Conservation (phyloP, 1,284 basidiomycete species). For the Apiotrichum domesticum region DNA sequence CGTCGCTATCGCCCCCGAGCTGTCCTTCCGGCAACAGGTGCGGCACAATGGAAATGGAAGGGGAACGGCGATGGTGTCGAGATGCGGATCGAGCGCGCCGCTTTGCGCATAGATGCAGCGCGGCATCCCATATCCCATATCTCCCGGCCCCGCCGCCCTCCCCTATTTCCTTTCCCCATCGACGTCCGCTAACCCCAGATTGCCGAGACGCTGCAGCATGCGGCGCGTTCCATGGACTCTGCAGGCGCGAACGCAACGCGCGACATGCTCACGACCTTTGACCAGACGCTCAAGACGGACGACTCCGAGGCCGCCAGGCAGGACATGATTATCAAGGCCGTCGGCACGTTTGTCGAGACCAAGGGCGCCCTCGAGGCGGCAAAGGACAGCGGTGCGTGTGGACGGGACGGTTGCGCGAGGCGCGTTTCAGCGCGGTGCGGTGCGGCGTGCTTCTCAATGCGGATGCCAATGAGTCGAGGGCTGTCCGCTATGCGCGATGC, state of each 20-base stretch:
- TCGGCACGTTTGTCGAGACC: slow-evolving; percentile 32
- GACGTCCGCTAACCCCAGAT: slow-evolving; percentile 5
- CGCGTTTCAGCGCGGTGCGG: not conserved
- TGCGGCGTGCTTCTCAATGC: too few species aligned
- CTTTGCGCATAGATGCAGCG: not conserved
- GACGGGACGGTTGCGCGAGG: not conserved
- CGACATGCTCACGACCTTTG: slow-evolving; percentile 60
- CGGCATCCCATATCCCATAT: not conserved
- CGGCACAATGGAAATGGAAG: not conserved
- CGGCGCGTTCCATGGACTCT: slow-evolving; percentile 57
- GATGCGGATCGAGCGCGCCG: not conserved
- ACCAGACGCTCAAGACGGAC: slow-evolving; percentile 55
- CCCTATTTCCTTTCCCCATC: not conserved
- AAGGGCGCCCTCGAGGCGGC: slow-evolving; percentile 39
- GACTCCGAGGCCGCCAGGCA: slow-evolving; percentile 49
- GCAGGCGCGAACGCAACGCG: slow-evolving; percentile 60
- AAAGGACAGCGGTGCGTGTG: slow-evolving; percentile 39
- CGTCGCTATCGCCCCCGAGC: slow-evolving; percentile 77
- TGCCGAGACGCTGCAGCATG: slow-evolving; percentile 52
- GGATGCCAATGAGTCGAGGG: too few species aligned
- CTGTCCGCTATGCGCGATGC: too few species aligned
- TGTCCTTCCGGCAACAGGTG: slow-evolving; percentile 82
- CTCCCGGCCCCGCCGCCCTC: not conserved
- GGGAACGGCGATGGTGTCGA: too few species aligned
- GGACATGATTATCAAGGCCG: slow-evolving; percentile 33